phyloP scores from a whole-genome alignment of 2,329 filamentous ascomycete species.

The Gaeumannomyces tritici region DNA sequence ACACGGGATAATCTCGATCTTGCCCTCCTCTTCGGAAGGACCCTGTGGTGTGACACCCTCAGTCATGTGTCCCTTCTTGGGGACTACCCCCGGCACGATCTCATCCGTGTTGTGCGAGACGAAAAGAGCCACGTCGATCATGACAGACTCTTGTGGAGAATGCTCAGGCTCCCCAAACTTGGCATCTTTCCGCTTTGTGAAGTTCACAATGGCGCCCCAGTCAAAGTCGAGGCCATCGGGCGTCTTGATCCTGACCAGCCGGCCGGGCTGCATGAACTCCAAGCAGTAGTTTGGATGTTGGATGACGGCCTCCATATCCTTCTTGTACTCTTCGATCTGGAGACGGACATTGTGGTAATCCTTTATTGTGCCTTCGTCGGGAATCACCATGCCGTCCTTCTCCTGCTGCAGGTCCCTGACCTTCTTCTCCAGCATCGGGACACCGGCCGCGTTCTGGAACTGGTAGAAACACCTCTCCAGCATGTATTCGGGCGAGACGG shows the following conservation, averaged over 20 bases:
- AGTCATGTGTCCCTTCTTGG: slow-evolving; percentile 37
- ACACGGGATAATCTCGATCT: slow-evolving; percentile 78
- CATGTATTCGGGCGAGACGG: slow-evolving; percentile 98
- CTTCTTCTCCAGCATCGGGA: slow-evolving; percentile 75
- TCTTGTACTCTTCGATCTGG: slow-evolving; percentile 71
- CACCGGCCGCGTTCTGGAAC: slow-evolving; percentile 90
- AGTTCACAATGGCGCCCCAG: slow-evolving; percentile 84
- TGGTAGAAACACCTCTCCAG: slow-evolving; percentile 97
- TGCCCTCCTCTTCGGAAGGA: slow-evolving; percentile 51
- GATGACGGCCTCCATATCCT: slow-evolving; percentile 85
- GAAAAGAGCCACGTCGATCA: slow-evolving; percentile 73
- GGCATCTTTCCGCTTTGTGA: slow-evolving; percentile 51
- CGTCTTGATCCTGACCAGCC: slow-evolving; percentile 78
- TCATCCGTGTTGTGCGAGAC: slow-evolving; percentile 41
- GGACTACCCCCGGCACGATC: slow-evolving; percentile 24
- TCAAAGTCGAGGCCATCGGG: slow-evolving; percentile 71
- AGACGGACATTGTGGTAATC: slow-evolving; percentile 90
- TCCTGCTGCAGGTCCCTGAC: slow-evolving; percentile 69
- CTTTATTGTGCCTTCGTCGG: slow-evolving; percentile 80
- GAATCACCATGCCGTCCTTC: slow-evolving; percentile 62
- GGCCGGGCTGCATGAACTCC: slow-evolving; percentile 78
- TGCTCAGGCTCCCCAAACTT: slow-evolving; percentile 58
- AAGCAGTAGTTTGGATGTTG: slow-evolving; percentile 83
- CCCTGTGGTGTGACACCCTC: slow-evolving; percentile 57
- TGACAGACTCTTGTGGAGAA: slow-evolving; percentile 64